Conservation (phyloP, 495 filamentous ascomycete species). For the Penicillium robsamsonii region DNA sequence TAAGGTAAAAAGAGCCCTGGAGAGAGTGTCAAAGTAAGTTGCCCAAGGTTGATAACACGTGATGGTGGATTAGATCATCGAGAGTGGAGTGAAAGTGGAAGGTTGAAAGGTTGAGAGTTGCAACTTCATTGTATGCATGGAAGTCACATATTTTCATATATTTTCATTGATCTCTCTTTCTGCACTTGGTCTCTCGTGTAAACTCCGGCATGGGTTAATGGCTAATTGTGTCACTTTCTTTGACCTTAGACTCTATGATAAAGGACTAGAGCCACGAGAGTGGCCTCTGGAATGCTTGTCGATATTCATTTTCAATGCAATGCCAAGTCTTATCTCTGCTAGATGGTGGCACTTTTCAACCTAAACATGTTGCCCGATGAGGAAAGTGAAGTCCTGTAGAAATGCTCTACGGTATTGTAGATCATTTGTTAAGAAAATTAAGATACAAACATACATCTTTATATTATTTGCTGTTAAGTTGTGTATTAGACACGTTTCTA, state of each 20-base stretch:
- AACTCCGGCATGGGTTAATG: neutral
- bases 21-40: conserved; percentile 3
- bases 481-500: neutral
- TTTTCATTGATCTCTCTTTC: neutral
- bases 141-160: neutral
- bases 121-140: neutral
- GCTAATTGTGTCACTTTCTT: neutral
- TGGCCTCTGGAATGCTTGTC: neutral
- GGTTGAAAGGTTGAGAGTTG: neutral
- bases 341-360: neutral
- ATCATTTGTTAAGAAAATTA: neutral
- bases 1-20: neutral
- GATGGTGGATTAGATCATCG: conserved; percentile 33
- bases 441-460: neutral
- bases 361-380: neutral
- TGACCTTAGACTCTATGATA: neutral
- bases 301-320: neutral
- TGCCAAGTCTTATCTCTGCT: neutral
- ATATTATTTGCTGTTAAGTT: neutral
- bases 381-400: neutral
- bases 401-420: neutral
- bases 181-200: neutral
- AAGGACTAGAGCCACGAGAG: neutral
- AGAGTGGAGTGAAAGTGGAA: conserved; percentile 16
- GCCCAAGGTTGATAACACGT: conserved; percentile 16